phyloP scores from a whole-genome alignment of 2,329 filamentous ascomycete species.

The Colletotrichum eleusines region DNA sequence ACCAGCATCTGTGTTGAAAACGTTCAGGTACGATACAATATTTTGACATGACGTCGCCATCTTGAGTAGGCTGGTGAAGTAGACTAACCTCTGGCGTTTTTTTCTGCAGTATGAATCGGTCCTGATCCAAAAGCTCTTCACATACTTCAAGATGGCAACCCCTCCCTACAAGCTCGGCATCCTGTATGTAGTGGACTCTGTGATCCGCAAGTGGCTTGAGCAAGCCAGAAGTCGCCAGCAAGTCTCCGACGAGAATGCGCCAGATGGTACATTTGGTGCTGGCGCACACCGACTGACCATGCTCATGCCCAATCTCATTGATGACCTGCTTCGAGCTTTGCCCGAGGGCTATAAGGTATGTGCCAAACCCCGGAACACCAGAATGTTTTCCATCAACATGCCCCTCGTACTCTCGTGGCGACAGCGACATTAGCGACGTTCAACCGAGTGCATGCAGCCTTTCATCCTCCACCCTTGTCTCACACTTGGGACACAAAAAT shows the following conservation, averaged over 20 bases:
- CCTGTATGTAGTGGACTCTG: conserved; percentile 99
- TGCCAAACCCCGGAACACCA: conserved; percentile 48
- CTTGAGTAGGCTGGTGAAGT: conserved; percentile 23
- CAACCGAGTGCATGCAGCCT: conserved; percentile 4
- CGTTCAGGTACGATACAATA: conserved; percentile 82
- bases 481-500: not conserved
- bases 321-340: conserved; percentile 89
- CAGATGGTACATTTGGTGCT: conserved; percentile 93
- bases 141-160: conserved; percentile 95
- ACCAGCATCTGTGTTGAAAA: conserved; percentile 90
- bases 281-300: conserved; percentile 97
- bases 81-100: conserved; percentile 46
- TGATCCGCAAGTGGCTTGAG: conserved; percentile 98
- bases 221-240: conserved; percentile 90
- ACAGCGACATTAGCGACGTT: not conserved
- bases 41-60: conserved; percentile 16
- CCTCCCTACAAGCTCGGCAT: conserved; percentile 98
- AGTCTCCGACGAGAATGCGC: conserved; percentile 81
- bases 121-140: conserved; percentile 95
- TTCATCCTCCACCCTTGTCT: conserved; percentile 16
- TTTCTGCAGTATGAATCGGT: conserved; percentile 85
- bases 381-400: not conserved
- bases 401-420: conserved; percentile 5
- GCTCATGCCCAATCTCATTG: conserved; percentile 92
- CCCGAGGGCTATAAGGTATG: conserved; percentile 98